These are phyloP conservation scores for Cochlearia excelsa DNA, from an alignment of 345 rosid genomes.

Conservation along the genomic window DNA sequence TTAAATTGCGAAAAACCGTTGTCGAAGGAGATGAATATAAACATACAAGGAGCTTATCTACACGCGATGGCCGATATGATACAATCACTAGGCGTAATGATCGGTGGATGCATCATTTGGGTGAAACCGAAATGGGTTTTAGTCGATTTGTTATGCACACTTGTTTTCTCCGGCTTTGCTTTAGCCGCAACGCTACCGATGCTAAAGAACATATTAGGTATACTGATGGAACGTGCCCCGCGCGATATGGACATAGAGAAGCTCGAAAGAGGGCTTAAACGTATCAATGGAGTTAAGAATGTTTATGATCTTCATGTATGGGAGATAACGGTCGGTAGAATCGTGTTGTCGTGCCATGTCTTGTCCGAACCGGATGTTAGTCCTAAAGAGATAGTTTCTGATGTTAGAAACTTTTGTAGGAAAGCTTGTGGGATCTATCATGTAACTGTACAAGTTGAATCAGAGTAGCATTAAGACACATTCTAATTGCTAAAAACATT, in stretches of 20 bases:
- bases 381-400: constrained; percentile 42
- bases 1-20: constrained; percentile 34
- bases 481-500: not conserved
- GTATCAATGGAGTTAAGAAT: constrained; percentile 49
- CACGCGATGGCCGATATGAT: constrained; percentile 71
- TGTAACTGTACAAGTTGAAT: constrained; percentile 74
- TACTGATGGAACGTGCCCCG: constrained; percentile 71
- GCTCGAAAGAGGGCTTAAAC: constrained; percentile 47
- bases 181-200: constrained; percentile 53
- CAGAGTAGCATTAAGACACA: constrained; percentile 21
- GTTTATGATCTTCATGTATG: constrained; percentile 80
- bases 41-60: constrained; percentile 80
- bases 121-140: constrained; percentile 55
- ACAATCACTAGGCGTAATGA: constrained; percentile 79
- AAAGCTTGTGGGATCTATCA: constrained; percentile 53
- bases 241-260: constrained; percentile 45
- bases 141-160: constrained; percentile 68
- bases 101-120: constrained; percentile 73
- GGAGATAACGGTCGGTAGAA: constrained; percentile 69
- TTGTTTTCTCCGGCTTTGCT: constrained; percentile 59
- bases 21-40: constrained; percentile 47
- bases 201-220: constrained; percentile 52
- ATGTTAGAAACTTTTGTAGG: constrained; percentile 56
- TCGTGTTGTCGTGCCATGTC: constrained; percentile 67
- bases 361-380: constrained; percentile 49